Base-by-base conservation (phyloP, 1,139 yeast species). In the Geotrichum fermentans region DNA sequence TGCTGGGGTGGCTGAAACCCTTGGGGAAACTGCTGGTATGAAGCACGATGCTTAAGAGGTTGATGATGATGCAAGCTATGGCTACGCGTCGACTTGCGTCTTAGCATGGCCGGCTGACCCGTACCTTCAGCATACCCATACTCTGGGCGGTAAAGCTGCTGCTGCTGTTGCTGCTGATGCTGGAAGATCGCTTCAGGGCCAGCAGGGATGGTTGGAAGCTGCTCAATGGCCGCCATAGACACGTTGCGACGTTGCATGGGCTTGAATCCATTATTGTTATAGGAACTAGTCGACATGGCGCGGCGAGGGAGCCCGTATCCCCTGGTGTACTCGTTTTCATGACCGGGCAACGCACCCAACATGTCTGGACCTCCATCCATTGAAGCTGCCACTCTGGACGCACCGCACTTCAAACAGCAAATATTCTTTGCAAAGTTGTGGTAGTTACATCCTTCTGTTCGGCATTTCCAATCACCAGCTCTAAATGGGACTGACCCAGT, bases 381-480 rank as follows among this genome's bases (percentile, higher is more conserved):
- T 4, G 74, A 69, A 41, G 74, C 70, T 16, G 73, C 68, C 3
- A 81, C 80, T 56, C 92, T 79, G 37, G 88, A 79, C 1, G 86
- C 84, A 2, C 96, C 95, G 69, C 97, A 89, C 63, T 90, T 83
- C 62, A 89, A 73, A 64, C 97, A 89, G 53, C 82, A 81, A 54
- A 86, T 73, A 65, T 90, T 90, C 61, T 90, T 89, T 6, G 97
- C 97, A 74, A 90, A 90, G 65, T 90, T 90, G 67, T 90, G 97
- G 64, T 89, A 90, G 43, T 80, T 76, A 65, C 97, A 90, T 32
- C 79, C 74, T 49, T 84, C 94, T 56, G 76, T 78, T 28, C 77
- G 70, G 71, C 97, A 89, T 65, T 88, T 89, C 97, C 97, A 90
- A 67, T 90, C 97, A 42, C 97, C 97, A 1, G 97, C 97, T 60